Evolutionary conservation across 1,139 yeast species (phyloP), one percentile per base, ranked within the genome.

Genomic region (Geotrichum histeridarum): DNA sequence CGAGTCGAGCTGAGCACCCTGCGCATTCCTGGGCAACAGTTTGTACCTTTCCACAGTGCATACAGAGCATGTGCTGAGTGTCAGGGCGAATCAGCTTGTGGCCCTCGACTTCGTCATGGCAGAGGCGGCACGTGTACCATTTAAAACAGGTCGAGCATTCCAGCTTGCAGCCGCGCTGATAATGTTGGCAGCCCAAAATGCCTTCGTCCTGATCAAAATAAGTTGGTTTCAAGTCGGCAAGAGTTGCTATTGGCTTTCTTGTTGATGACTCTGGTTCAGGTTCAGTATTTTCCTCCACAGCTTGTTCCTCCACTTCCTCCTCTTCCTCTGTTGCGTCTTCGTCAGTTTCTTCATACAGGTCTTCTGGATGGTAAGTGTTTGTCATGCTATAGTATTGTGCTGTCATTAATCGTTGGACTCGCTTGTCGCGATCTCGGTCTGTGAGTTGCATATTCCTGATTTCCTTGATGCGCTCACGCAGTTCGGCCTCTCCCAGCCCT

Each of bases 121-220:
- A 90, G 62, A 87, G 80, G 14, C 96, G 78, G 69, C 98, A 90
- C 0, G 89, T 73, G 62, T 75, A 83, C 94, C 95, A 91, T 63
- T 77, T 76, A 45, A 72, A 70, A 66, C 98, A 90, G 0, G 77
- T 76, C 8, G 86, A 78, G 66, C 98, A 90, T 65, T 88, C 94
- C 53, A 87, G 70, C 67, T 90, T 89, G 70, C 96, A 89, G 59
- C 84, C 85, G 32, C 95, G 75, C 65, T 82, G 86, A 70, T 91
- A 91, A 70, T 91, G 98, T 27, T 72, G 72, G 67, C 98, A 91
- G 1, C 97, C 97, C 35, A 84, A 67, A 2, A 79, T 73, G 1
- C 73, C 72, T 5, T 71, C 70, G 2, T 68, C 69, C 32, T 70
- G 68, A 54, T 78, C 77, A 61, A 75, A 74, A 64, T 75, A 86